Evolutionary conservation across 768 basidiomycete genomes (phyloP).

Genomic region (Mycena floridula): DNA sequence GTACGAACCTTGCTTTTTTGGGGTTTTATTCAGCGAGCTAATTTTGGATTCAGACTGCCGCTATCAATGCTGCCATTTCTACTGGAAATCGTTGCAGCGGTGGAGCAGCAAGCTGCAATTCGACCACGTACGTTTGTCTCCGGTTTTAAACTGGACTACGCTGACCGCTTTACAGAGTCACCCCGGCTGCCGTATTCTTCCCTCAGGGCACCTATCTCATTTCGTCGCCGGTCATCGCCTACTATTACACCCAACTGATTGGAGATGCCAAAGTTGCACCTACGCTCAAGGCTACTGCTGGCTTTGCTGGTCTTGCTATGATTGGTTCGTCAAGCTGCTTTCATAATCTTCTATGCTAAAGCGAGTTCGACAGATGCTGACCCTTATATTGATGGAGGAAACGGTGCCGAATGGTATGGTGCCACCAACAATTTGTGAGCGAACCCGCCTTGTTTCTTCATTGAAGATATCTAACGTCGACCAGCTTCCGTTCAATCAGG

Average conservation of each 20-base stretch:
- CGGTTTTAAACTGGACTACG: conserved; percentile 38
- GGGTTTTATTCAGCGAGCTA: conserved; percentile 7
- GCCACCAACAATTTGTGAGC: conserved; percentile 68
- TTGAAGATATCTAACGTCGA: background rate
- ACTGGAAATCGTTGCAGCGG: conserved; percentile 6
- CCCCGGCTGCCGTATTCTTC: background rate
- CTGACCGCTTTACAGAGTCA: no score
- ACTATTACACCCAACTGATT: conserved; percentile 51
- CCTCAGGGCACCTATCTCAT: conserved; percentile 33
- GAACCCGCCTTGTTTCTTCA: no score
- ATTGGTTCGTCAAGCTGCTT: conserved; percentile 32
- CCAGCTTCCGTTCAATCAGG: conserved; percentile 42
- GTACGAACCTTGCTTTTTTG: conserved; percentile 42
- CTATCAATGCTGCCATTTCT: conserved; percentile 30
- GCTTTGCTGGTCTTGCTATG: conserved; percentile 44
- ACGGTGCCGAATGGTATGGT: conserved; percentile 34
- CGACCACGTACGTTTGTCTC: conserved; percentile 37
- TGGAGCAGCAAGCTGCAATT: conserved; percentile 8
- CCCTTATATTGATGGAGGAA: conserved; percentile 39
- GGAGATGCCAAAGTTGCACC: conserved; percentile 46
- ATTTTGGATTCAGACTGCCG: conserved; percentile 1
- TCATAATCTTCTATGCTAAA: no score
- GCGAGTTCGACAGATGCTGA: conserved; percentile 34
- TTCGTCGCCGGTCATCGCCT: conserved; percentile 37
- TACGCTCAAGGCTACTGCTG: conserved; percentile 35